Evolutionary conservation across 2,329 filamentous ascomycete species (phyloP), one percentile per base, ranked within the genome.

Genomic region (Alternaria brassicae): DNA sequence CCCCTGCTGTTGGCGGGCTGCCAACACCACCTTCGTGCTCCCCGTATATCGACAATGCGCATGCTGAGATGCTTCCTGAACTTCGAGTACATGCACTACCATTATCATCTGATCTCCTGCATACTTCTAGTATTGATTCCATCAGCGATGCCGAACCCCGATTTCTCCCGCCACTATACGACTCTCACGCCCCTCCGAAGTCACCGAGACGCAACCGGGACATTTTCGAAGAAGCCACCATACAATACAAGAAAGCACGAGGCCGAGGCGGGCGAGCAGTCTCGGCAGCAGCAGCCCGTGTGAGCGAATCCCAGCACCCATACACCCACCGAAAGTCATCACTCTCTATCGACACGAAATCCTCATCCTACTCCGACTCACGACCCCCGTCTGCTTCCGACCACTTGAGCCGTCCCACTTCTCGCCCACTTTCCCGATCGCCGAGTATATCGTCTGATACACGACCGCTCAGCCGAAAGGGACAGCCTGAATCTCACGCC

Each of bases 181-280:
- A 69, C 6, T 60, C 70, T 5, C 68, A 69, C 1, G 15, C 21
- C 3, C 59, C 72, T 1, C 70, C 74, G 0, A 51, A 47, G 7
- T 72, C 69, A 6, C 70, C 74, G 10, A 84, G 82, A 63, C 77
- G 81, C 15, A 81, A 78, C 53, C 77, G 75, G 21, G 77, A 81
- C 32, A 69, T 83, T 4, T 83, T 85, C 50, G 81, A 84, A 47
- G 79, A 81, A 66, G 82, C 82, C 4, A 75, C 77, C 2, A 75
- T 81, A 45, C 78, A 77, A 3, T 76, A 78, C 3, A 78, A 75
- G 47, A 80, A 80, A 53, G 78, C 80, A 1, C 77, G 77, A 30
- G 72, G 77, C 15, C 75, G 76, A 10, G 81, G 80, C 4, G 82
- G 81, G 2, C 75, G 79, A 54, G 76, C 78, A 27, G 69, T 83